Evolutionary conservation across 2,329 filamentous ascomycete species (phyloP), one percentile per base, ranked within the genome.

Genomic region (Penicillium sp.): DNA sequence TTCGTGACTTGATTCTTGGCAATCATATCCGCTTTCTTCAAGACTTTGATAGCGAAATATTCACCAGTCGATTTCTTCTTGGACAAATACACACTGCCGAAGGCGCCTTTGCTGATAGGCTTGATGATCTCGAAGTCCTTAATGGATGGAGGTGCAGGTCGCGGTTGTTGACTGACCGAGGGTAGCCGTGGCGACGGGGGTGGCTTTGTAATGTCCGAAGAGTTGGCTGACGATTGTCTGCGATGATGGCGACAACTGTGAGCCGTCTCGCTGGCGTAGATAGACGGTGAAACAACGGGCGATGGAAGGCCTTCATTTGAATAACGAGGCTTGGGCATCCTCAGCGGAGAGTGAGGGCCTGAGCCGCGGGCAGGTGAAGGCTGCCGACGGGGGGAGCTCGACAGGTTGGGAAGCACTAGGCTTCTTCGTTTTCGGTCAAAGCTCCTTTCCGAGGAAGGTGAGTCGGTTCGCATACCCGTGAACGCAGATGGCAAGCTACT

Each of bases 21-120:
- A 57, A 99, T 90, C 94, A 99, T 99, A 78, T 99, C 94, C n/a
- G 94, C 92, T 74, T 99, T 99, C 70, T 97, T 97, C 54, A 99
- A 74, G 1, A 97, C 94, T 69, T 99, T 99, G 76, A 99, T 97
- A 9, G 94, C 94, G 70, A 93, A 99, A 72, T 99, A 99, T 66
- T 99, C 94, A 42, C 92, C 93, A 0, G 95, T 99, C 0, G 90
- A 94, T 73, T 96, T 97, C 80, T 99, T 99, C 76, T 97, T 99
- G 0, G 94, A 93, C 29, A 99, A 76, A 68, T 99, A 99, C 7
- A 99, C 94, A 69, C 94, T 97, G 5, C 94, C 94, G 71, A 99
- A 99, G 4, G 94, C 94, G 45, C 94, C 94, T 74, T 96, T 97
- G 75, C 94, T 99, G 73, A 99, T 99, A 6, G 94, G 94, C 68